Evolutionary conservation across 305 asterid genomes (phyloP), one percentile per base, ranked within the genome.

Genomic region (Fraxinus xanthoxyloides): DNA sequence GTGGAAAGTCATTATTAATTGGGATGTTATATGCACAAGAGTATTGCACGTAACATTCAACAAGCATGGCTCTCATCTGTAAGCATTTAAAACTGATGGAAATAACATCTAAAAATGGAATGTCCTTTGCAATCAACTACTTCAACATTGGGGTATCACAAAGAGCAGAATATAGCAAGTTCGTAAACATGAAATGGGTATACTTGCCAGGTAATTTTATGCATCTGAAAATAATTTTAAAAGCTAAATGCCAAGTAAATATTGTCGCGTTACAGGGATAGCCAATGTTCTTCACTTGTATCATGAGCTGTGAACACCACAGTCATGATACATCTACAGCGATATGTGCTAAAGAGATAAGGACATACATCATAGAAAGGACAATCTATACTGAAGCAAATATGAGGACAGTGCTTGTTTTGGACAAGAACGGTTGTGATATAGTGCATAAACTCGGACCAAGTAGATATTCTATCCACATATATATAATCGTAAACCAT

Each of bases 1-100:
- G 76, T 67, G 35, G 80, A 84, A 81, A 78, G 59, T 28, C 36
- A 83, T 43, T 56, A 80, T 54, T 75, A 72, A 59, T 65, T 56
- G 84, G 36, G 6, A 74, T 78, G 74, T 9, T 26, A 56, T 30
- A 77, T 34, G 73, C 61, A 59, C 34, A 61, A 26, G 48, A 34
- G 28, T 73, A 73, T 23, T 35, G 26, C 30, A 15, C 0, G 56
- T 2, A n/a, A 32, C 13, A 36, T 73, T 35, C 75, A 74, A 21
- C 59, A n/a, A 78, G 17, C 67, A 77, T 70, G 82, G 79, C 69
- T 79, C 35, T 77, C 56, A 56, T 54, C 63, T 5, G 9, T 77
- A 43, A 77, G 72, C 21, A 51, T 43, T 46, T 30, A 77, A 54
- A n/a, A 77, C 23, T 72, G 31, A 17, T 43, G 36, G 30, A 17